Base-by-base conservation (phyloP, 352 stramenopile genomes). In the Phytophthora nicotianae region DNA sequence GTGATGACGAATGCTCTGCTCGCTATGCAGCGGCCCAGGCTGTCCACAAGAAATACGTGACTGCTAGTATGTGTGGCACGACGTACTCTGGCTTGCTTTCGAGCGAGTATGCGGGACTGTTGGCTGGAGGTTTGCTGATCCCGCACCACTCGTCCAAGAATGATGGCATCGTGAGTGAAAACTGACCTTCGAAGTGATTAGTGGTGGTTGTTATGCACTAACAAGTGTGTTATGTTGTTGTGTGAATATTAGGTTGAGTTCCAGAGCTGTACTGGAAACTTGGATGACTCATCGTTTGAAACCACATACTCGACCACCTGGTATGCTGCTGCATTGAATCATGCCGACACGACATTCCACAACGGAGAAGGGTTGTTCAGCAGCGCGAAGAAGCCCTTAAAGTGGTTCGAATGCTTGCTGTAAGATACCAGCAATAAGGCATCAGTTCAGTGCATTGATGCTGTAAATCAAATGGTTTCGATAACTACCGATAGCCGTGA, bases 261-360 rank as follows among this genome's bases (percentile, higher is more conserved):
- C 66, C 62, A 83, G 49, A 89, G 80, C 65, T 89, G 80, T 57
- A 58, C 73, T 5, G 71, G 64, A n/a, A 68, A 65, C 16, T 58
- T 87, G 9, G 65, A 79, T 13, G 45, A 55, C 7, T 70, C 54
- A 14, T 65, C 51, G 7, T 87, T 90, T 38, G 51, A 62, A 3
- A 56, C 58, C 10, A 62, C 61, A n/a, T 87, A 75, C 47, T 68
- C 63, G 0, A 79, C 58, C 46, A 58, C 57, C 27, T 79, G 75
- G 72, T 88, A 90, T 56, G 59, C 65, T 7, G 72, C 68, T n/a
- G 72, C 67, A 21, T 40, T 89, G 20, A 89, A 89, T 55, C 77
- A 89, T 41, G 65, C 62, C 6, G 80, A 89, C 50, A 83, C 67
- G n/a, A 72, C 75, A 14, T 88, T 89, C 68, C 73, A 81, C 66